These are phyloP conservation scores for Debaryomyces subglobosus DNA, from an alignment of 1,139 yeast genomes.

Conservation along the genomic window DNA sequence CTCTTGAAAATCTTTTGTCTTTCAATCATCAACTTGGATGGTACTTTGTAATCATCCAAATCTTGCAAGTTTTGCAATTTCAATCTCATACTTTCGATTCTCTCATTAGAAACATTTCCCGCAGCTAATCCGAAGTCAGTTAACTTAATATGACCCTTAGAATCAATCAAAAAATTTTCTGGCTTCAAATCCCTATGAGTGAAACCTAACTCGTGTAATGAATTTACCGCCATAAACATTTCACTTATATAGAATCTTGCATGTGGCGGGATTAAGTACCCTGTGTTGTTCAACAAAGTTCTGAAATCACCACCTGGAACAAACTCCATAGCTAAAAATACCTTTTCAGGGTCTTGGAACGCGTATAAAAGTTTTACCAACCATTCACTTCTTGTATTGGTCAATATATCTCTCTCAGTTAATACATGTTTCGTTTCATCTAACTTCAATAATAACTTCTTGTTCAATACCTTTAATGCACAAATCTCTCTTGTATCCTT, in stretches of 20 bases:
- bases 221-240: constrained; percentile 94
- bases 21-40: constrained; percentile 78
- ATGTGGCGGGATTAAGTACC: constrained; percentile 89
- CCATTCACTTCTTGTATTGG: constrained; percentile 96
- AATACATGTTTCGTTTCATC: constrained; percentile 96
- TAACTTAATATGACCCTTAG: constrained; percentile 92
- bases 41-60: constrained; percentile 66
- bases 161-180: constrained; percentile 92
- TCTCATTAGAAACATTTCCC: constrained; percentile 89
- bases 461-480: constrained; percentile 90
- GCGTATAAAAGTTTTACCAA: constrained; percentile 90
- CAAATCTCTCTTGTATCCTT: constrained; percentile 94
- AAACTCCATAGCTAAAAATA: constrained; percentile 96
- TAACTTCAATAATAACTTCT: constrained; percentile 79
- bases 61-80: constrained; percentile 81
- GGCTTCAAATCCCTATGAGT: constrained; percentile 98
- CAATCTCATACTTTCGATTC: constrained; percentile 90
- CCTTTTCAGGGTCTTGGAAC: constrained; percentile 88
- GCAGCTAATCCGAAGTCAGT: constrained; percentile 98
- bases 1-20: constrained; percentile 85
- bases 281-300: constrained; percentile 90
- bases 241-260: constrained; percentile 94
- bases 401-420: constrained; percentile 94
- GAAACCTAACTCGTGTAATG: constrained; percentile 91
- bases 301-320: constrained; percentile 99